phyloP scores from a whole-genome alignment of 2,329 filamentous ascomycete genomes.

The Alternaria triticina region DNA sequence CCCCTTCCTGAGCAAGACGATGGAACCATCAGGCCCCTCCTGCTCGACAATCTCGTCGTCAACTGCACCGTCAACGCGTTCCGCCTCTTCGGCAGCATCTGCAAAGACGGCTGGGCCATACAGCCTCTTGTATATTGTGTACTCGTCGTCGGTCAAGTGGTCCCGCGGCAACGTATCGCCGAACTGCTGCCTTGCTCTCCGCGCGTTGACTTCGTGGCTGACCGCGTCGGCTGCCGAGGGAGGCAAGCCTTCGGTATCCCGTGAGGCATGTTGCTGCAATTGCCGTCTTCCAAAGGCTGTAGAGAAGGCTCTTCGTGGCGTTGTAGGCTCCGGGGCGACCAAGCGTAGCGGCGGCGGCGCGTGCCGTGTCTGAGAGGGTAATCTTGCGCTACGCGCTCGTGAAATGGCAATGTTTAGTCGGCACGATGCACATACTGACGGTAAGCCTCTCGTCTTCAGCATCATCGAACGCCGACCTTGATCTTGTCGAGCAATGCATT shows the following conservation, averaged over 20 bases:
- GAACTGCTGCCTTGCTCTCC: slow-evolving; percentile 75
- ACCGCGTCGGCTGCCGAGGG: slow-evolving; percentile 28
- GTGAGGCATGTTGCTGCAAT: slow-evolving; percentile 12
- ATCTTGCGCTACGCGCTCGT: slow-evolving; percentile 32
- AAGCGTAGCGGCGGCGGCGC: slow-evolving; percentile 19
- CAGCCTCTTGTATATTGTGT: slow-evolving; percentile 76
- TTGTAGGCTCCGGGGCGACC: slow-evolving; percentile 10
- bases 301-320: slow-evolving; percentile 31
- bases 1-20: slow-evolving; percentile 60
- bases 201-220: slow-evolving; percentile 68
- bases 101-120: slow-evolving; percentile 76
- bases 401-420: slow-evolving; percentile 37
- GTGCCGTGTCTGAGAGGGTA: slow-evolving; percentile 21
- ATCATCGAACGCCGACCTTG: slow-evolving; percentile 27
- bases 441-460: slow-evolving; percentile 38
- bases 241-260: slow-evolving; percentile 1
- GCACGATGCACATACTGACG: slow-evolving; percentile 43
- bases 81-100: slow-evolving; percentile 63
- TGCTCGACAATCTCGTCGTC: slow-evolving; percentile 51
- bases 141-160: slow-evolving; percentile 73
- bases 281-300: slow-evolving; percentile 22
- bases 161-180: slow-evolving; percentile 77
- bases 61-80: slow-evolving; percentile 54
- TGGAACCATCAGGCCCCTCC: slow-evolving; percentile 37
- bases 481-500: slow-evolving; percentile 6